Evolutionary conservation across 2,329 filamentous ascomycete genomes (phyloP), one percentile per base, ranked within the genome.

Genomic region (Penicillium polonicum): DNA sequence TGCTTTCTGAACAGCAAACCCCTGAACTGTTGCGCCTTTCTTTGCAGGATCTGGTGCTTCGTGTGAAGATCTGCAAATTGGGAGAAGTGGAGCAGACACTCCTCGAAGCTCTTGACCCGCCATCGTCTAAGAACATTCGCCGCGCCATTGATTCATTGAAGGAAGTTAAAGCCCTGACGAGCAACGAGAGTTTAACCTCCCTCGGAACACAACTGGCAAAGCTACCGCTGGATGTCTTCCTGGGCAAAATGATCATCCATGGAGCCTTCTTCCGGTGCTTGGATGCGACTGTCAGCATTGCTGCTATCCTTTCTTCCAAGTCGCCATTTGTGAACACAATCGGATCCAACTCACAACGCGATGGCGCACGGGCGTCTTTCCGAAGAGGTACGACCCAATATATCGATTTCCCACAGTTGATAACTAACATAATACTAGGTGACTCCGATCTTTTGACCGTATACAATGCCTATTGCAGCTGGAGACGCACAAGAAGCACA

Each of bases 51-150:
- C 81, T 99, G 12, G 92, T 96, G 5, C 92, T 99, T 72, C 87
- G 94, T 9, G 92, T 97, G 64, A 99, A 99, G 77, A 96, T 97
- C 45, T 99, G 93, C 80, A 96, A 95, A 70, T 84, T 99, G 43
- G 94, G 94, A 12, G 88, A 91, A 41, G 96, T 97, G 53, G 93
- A 97, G 71, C 86, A 93, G 66, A 97, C 92, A 0, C 81, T 99
- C 10, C 85, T 89, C 23, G 87, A 92, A 73, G 94, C 94, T 4
- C 81, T 99, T 17, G 94, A 99, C 70, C 89, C 93, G 0, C 94
- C 94, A 0, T 92, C 89, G 0, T 82, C 89, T 0, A 96, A 93
- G 77, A 99, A 97, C 66, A 95, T 99, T 48, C 88, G 91, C 25
- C 86, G 93, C 36, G 93, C 94, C 1, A 89, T 99, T 54, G 93